phyloP scores from a whole-genome alignment of 768 basidiomycete genomes.

The Lactifluus hygrophoroides region DNA sequence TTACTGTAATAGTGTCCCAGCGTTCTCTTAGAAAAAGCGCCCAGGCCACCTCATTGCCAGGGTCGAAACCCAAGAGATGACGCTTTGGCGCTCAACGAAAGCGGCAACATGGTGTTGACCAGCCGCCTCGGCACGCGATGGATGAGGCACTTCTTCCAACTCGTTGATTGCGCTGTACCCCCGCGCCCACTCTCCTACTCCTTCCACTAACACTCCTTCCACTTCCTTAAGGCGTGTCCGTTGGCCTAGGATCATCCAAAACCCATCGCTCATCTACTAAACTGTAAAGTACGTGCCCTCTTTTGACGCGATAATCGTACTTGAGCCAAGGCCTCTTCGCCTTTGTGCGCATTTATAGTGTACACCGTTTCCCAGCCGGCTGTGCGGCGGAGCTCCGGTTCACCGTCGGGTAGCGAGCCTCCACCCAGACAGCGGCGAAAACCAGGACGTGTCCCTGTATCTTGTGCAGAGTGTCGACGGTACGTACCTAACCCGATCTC shows the following conservation, averaged over 20 bases:
- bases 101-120: background rate
- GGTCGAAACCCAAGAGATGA: background rate
- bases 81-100: background rate
- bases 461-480: conserved; percentile 34
- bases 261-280: background rate
- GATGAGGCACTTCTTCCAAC: too few relatives aligned
- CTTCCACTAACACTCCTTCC: background rate
- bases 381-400: background rate
- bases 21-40: too few relatives aligned
- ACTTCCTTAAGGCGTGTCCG: background rate
- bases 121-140: background rate
- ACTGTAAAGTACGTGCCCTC: background rate
- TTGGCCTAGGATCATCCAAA: background rate
- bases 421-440: conserved; percentile 19
- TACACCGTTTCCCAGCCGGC: background rate
- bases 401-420: conserved; percentile 5
- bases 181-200: background rate
- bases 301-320: background rate
- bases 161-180: background rate
- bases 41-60: background rate
- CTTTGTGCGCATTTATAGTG: background rate
- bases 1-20: too few relatives aligned
- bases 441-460: conserved; percentile 24
- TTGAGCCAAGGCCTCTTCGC: background rate
- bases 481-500: conserved; percentile 14